A percentile compares a stretch with the other conserved stretches of the same genome.
phyloP scores from a whole-genome alignment of 768 basidiomycete species.

The Collybia mongolica region DNA sequence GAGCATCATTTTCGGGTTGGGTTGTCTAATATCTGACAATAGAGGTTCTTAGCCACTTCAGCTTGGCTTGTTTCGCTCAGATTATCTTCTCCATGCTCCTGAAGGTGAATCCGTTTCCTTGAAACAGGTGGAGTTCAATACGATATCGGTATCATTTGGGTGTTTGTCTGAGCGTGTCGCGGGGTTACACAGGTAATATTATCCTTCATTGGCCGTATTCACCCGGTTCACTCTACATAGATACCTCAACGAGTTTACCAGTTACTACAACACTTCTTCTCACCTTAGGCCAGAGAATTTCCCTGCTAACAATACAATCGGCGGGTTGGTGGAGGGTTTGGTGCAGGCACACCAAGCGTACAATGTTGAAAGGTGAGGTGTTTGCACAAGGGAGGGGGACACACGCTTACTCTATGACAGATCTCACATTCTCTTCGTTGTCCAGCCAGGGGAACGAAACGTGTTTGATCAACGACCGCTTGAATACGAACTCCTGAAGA shows the following conservation, averaged over 20 bases:
- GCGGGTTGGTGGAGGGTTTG: conserved; percentile 72
- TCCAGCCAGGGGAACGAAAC: conserved; percentile 87
- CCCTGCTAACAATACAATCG: conserved; percentile 70
- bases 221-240: conserved; percentile 32
- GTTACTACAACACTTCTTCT: conserved; percentile 63
- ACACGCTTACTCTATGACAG: conserved; percentile 20
- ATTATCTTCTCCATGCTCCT: conserved; percentile 82
- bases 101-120: conserved; percentile 39
- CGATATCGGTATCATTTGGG: conserved; percentile 92
- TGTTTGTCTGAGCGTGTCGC: conserved; percentile 65
- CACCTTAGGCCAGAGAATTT: conserved; percentile 53
- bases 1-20: conserved; percentile 1
- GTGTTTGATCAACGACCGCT: conserved; percentile 91
- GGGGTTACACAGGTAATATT: conserved; percentile 71
- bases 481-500: conserved; percentile 83
- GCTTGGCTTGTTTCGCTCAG: conserved; percentile 90
- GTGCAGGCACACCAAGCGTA: conserved; percentile 81
- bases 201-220: not conserved
- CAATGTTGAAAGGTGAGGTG: conserved; percentile 44
- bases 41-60: conserved; percentile 61
- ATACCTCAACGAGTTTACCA: conserved; percentile 63
- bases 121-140: conserved; percentile 99
- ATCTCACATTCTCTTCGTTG: conserved; percentile 77
- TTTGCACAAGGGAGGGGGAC: no score
- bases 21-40: conserved; percentile 1